Conservation (phyloP, 1,284 basidiomycete genomes). For the Athelia sp. region DNA sequence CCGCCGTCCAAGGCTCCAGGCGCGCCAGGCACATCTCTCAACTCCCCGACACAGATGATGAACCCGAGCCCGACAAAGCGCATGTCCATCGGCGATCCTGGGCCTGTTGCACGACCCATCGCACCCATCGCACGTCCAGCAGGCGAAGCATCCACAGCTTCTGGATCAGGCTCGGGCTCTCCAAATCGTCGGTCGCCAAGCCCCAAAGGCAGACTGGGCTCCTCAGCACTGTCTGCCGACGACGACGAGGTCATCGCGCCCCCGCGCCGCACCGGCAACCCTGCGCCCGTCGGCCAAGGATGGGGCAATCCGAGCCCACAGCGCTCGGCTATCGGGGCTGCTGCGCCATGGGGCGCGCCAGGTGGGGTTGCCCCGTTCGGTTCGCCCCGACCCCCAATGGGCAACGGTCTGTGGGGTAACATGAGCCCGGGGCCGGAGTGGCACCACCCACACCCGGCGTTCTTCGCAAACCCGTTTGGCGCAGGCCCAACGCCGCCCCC, state of each 20-base stretch:
- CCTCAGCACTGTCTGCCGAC: conserved; percentile 69
- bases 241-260: conserved; percentile 72
- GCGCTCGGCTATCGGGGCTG: conserved; percentile 14
- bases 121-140: conserved; percentile 47
- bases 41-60: conserved; percentile 13
- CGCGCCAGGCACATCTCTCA: conserved; percentile 17
- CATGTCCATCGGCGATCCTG: conserved; percentile 36
- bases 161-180: conserved; percentile 57
- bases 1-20: conserved; percentile 38
- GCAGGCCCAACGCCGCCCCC: not conserved
- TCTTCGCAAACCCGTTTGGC: not conserved
- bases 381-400: conserved; percentile 31
- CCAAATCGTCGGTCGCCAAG: conserved; percentile 63
- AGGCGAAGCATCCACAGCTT: conserved; percentile 24
- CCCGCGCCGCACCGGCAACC: conserved; percentile 36
- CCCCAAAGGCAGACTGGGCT: conserved; percentile 69
- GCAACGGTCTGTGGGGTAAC: conserved; percentile 38
- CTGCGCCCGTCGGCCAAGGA: conserved; percentile 37
- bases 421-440: conserved; percentile 36
- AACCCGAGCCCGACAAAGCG: conserved; percentile 28
- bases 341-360: conserved; percentile 42
- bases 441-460: conserved; percentile 26
- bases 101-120: conserved; percentile 56
- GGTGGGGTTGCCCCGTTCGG: conserved; percentile 23
- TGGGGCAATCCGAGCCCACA: conserved; percentile 45